Evolutionary conservation across 176 grass and related monocot species (phyloP).

Genomic region (Oryza meyeriana): DNA sequence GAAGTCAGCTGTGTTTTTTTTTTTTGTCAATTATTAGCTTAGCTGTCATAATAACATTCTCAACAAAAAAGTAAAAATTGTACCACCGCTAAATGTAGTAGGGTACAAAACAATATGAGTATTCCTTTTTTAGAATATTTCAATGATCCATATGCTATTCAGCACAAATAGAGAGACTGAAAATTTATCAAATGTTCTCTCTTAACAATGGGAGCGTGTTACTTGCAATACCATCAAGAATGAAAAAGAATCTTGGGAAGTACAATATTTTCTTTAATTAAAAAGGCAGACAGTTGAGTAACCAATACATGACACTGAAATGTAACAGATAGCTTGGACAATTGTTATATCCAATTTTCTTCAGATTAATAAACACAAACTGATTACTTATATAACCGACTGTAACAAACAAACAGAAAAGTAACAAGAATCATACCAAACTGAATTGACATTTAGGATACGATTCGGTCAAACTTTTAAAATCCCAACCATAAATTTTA

Average conservation of each 20-base stretch:
- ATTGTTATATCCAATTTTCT: neutral
- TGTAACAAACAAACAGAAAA: neutral
- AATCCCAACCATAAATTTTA: no score
- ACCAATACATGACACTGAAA: neutral
- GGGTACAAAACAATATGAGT: neutral
- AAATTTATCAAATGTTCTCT: neutral
- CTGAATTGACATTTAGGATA: no score
- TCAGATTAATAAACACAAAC: slow-evolving; percentile 11
- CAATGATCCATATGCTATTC: neutral
- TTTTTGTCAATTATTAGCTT: neutral
- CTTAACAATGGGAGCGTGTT: neutral
- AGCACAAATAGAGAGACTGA: neutral
- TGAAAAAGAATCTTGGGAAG: neutral
- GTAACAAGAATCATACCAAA: neutral
- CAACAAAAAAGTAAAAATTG: neutral
- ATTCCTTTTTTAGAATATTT: neutral
- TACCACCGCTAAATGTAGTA: neutral
- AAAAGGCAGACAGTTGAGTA: neutral
- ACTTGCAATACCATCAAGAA: neutral
- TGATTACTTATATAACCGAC: neutral
- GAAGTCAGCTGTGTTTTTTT: neutral
- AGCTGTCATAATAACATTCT: neutral
- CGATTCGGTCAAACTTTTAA: no score
- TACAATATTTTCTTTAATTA: slow-evolving; percentile 6
- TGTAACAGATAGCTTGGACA: neutral